A percentile compares a stretch with the other conserved stretches of the same genome.
These are phyloP conservation scores for Henckelia pumila DNA, from an alignment of 257 asterid species.

Conservation along the genomic window DNA sequence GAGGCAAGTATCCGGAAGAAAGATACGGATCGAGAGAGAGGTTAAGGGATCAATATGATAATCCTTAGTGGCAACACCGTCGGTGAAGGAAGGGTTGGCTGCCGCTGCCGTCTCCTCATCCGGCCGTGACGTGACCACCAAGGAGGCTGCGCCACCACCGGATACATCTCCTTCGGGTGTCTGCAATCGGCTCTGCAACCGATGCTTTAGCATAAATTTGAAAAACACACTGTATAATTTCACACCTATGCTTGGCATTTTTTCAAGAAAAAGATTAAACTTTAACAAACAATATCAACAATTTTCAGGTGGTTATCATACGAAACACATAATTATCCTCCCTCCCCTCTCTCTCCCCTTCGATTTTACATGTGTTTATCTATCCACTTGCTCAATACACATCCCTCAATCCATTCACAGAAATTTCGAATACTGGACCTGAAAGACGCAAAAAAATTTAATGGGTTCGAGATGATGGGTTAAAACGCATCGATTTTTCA, in stretches of 20 bases:
- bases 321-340: background rate
- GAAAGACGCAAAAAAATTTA: background rate
- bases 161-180: constrained; percentile 30
- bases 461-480: background rate
- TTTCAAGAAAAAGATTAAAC: constrained; percentile 16
- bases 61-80: constrained; percentile 93
- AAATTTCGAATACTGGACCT: background rate
- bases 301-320: background rate
- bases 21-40: constrained; percentile 70
- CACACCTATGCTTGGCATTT: constrained; percentile 95
- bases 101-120: constrained; percentile 68
- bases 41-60: constrained; percentile 82
- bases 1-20: constrained; percentile 81
- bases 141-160: constrained; percentile 37
- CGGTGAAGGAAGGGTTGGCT: constrained; percentile 76
- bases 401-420: background rate
- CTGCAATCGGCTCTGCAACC: constrained; percentile 76
- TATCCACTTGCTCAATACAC: background rate
- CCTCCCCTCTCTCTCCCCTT: background rate
- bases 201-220: constrained; percentile 87
- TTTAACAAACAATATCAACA: background rate
- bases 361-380: background rate
- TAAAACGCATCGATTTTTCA: background rate
- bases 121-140: constrained; percentile 90
- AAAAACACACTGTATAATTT: constrained; percentile 87